phyloP scores from a whole-genome alignment of 805 yeast species.

The Suhomyces sp. region DNA sequence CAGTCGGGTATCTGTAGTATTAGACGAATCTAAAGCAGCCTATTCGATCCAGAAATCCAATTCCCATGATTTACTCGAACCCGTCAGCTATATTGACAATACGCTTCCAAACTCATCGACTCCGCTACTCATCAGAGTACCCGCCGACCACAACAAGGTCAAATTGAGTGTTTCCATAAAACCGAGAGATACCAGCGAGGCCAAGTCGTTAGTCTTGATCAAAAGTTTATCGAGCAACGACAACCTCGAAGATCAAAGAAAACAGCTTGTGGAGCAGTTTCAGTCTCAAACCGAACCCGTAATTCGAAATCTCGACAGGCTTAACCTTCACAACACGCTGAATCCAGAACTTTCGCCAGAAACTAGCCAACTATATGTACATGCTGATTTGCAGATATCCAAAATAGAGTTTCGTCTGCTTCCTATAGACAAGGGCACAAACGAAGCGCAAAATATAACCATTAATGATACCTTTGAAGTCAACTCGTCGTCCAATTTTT shows the following conservation, averaged over 20 bases:
- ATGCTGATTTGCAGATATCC: constrained; percentile 15
- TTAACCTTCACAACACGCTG: background rate
- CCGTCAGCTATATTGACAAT: constrained; percentile 23
- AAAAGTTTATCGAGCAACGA: constrained; percentile 23
- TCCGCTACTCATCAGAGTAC: constrained; percentile 33
- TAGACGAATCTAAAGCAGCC: constrained; percentile 20
- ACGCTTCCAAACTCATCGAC: constrained; percentile 5
- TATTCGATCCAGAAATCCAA: constrained; percentile 10
- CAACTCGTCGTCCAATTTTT: constrained; percentile 9
- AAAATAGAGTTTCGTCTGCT: constrained; percentile 25
- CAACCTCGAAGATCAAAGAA: constrained; percentile 10
- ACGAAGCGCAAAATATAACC: constrained; percentile 20
- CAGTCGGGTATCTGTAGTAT: constrained; percentile 16
- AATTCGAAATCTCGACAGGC: background rate
- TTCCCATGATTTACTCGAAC: constrained; percentile 9
- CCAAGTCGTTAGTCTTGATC: constrained; percentile 28
- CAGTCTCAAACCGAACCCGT: background rate
- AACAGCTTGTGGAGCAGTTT: constrained; percentile 6
- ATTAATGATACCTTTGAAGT: constrained; percentile 27
- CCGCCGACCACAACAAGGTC: constrained; percentile 19
- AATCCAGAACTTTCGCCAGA: background rate
- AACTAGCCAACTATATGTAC: background rate
- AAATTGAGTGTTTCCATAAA: constrained; percentile 29
- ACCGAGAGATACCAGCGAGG: constrained; percentile 6
- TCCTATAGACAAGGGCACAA: constrained; percentile 19